These are phyloP conservation scores for Digitaria exilis DNA, from an alignment of 202 grass and related monocot species.

Conservation along the genomic window DNA sequence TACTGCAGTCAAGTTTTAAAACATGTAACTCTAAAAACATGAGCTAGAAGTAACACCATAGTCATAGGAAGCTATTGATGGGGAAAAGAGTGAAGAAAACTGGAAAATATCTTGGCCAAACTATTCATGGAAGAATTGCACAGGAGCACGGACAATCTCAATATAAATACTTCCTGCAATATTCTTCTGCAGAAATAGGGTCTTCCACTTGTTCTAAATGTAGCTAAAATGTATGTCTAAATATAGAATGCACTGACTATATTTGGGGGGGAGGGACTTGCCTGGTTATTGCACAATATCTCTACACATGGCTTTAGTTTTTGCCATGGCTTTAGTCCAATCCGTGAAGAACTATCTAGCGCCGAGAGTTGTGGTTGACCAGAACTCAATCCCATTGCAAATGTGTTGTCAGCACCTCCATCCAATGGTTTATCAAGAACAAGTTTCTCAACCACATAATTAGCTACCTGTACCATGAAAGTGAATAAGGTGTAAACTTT, in stretches of 20 bases:
- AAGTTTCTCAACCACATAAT: conserved; percentile 92
- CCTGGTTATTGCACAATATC: conserved; percentile 97
- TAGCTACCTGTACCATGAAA: conserved; percentile 69
- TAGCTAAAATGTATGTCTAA: conserved; percentile 12
- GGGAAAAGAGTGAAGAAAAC: background rate
- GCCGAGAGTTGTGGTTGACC: conserved; percentile 52
- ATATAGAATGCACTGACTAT: conserved; percentile 15
- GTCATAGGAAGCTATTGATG: background rate
- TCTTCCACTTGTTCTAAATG: conserved; percentile 17
- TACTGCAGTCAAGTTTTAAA: background rate
- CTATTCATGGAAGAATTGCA: background rate
- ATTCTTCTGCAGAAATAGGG: background rate
- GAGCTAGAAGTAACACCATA: background rate
- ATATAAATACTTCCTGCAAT: background rate
- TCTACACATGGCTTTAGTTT: conserved; percentile 78
- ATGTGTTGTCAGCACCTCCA: conserved; percentile 63
- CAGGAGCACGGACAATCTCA: background rate
- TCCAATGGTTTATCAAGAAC: conserved; percentile 81
- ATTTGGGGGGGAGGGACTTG: conserved; percentile 27
- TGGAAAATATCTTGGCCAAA: background rate
- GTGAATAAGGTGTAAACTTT: conserved; percentile 12
- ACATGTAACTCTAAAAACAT: background rate
- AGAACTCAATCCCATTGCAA: conserved; percentile 64
- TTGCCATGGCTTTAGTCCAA: conserved; percentile 75
- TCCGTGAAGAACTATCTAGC: conserved; percentile 66